Evolutionary conservation across 257 asterid genomes (phyloP), one percentile per base, ranked within the genome.

Genomic region (Cordia subcordata): DNA sequence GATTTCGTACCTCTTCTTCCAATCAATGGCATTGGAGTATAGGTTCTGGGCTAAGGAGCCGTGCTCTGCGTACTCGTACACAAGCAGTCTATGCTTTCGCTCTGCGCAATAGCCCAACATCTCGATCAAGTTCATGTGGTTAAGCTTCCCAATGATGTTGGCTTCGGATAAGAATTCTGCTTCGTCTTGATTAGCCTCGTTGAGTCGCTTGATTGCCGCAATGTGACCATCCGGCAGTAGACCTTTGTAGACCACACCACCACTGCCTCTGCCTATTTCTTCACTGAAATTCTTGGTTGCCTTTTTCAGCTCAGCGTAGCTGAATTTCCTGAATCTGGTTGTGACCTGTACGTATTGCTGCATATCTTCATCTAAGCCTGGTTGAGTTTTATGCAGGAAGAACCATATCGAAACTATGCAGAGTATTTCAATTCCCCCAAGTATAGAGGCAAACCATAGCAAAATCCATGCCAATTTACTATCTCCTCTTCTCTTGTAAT

Each of bases 181-280:
- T 57, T 76, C 80, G 27, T 82, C 77, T 53, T 74, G 77, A 14
- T 19, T 72, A 1, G 79, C 69, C 21, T 69, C 61, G 9, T 54
- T 49, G 3, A 68, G 68, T 42, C 18, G 56, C 59, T 72, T 80
- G 11, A 76, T 64, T 4, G 82, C 85, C 22, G 64, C 76, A 14
- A 73, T 45, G 2, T 76, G 63, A 27, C 64, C 47, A 55, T 76
- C 82, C 0, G 77, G 45, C 15, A 75, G 13, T 0, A 11, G 22
- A 2, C 77, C 82, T 67, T 67, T 75, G 33, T 76, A 80, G 8
- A 80, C 81, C 19, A 74, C 55, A 0, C 86, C 76, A 9, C 69
- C 61, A 13, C 79, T 73, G 42, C 86, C 79, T 44, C 68, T 65
- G 8, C 81, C 86, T 13, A 77, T 65, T 37, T 80, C 83, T 33